phyloP scores from a whole-genome alignment of 805 yeast genomes.

The Debaryomyces hansenii region DNA sequence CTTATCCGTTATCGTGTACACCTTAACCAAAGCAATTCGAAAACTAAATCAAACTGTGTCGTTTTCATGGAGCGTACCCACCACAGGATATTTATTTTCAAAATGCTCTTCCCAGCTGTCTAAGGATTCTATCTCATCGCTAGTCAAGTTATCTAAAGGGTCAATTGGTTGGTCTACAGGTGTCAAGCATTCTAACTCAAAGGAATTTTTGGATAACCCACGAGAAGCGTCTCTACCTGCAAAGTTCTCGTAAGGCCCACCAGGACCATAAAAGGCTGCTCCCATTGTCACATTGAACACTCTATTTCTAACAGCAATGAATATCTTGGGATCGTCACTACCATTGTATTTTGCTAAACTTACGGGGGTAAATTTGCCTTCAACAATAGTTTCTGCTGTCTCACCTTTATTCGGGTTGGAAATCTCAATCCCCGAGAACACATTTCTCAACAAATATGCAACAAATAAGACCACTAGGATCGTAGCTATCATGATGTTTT shows the following conservation, averaged over 20 bases:
- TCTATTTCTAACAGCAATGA: constrained; percentile 79
- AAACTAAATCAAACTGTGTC: neutral
- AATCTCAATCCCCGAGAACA: constrained; percentile 21
- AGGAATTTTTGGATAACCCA: constrained; percentile 86
- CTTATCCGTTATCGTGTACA: too few relatives aligned
- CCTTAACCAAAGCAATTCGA: too few relatives aligned
- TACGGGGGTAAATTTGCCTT: constrained; percentile 67
- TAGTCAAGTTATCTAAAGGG: constrained; percentile 56
- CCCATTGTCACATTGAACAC: constrained; percentile 84
- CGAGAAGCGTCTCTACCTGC: constrained; percentile 96
- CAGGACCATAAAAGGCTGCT: constrained; percentile 88
- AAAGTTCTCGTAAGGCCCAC: constrained; percentile 91
- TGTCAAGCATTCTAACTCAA: constrained; percentile 65
- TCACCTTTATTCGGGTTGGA: constrained; percentile 30
- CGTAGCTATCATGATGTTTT: constrained; percentile 21
- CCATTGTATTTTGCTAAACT: constrained; percentile 80
- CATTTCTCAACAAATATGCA: constrained; percentile 29
- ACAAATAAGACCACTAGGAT: constrained; percentile 31
- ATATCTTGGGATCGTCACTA: constrained; percentile 72
- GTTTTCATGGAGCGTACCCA: constrained; percentile 59
- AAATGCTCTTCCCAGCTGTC: constrained; percentile 87
- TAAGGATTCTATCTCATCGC: constrained; percentile 63
- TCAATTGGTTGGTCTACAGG: constrained; percentile 80
- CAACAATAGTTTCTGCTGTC: constrained; percentile 30
- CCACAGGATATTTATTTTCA: constrained; percentile 73